These are phyloP conservation scores for Priceomyces melissophilus DNA, from an alignment of 805 yeast genomes.

Conservation along the genomic window DNA sequence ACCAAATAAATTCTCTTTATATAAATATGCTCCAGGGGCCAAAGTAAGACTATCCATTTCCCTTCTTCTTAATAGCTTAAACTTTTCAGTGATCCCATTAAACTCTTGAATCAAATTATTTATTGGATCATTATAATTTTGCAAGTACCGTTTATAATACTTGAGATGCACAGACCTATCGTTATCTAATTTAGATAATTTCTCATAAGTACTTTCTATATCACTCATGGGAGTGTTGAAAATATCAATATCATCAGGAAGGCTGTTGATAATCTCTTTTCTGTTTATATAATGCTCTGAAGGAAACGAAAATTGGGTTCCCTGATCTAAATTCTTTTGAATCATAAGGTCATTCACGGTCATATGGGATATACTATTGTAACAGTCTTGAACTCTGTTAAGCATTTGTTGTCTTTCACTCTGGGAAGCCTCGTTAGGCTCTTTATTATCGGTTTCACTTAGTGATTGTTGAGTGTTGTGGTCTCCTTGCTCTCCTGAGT, in stretches of 20 bases:
- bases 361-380: constrained; percentile 33
- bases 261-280: constrained; percentile 21
- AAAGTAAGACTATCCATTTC: constrained; percentile 26
- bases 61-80: constrained; percentile 33
- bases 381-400: constrained; percentile 8
- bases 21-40: constrained; percentile 27
- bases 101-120: constrained; percentile 27
- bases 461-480: background rate
- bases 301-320: constrained; percentile 31
- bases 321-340: constrained; percentile 34
- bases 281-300: constrained; percentile 36
- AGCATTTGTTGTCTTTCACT: constrained; percentile 3
- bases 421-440: background rate
- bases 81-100: constrained; percentile 35
- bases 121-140: constrained; percentile 31
- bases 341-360: constrained; percentile 33
- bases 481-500: constrained; percentile 3
- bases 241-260: constrained; percentile 37
- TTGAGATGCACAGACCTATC: constrained; percentile 37
- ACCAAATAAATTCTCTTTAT: constrained; percentile 24
- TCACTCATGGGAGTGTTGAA: constrained; percentile 25
- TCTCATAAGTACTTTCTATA: constrained; percentile 29
- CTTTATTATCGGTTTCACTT: background rate
- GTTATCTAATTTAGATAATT: constrained; percentile 29
- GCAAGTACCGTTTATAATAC: constrained; percentile 29